Evolutionary conservation across 2,329 filamentous ascomycete genomes (phyloP).

Genomic region (Fusarium sp.): DNA sequence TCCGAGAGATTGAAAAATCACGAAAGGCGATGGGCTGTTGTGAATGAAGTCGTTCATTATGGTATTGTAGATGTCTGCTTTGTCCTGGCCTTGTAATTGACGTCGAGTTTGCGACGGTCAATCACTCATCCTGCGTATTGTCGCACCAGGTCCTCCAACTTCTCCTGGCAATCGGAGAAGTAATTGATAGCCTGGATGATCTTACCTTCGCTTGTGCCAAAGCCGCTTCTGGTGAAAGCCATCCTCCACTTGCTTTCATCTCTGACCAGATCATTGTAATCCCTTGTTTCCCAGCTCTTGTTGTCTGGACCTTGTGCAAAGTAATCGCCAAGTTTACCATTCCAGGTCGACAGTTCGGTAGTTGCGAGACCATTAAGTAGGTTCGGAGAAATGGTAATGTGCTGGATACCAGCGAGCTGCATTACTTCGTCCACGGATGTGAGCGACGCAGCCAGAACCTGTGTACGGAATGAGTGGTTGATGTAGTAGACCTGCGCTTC

Average conservation of each 20-base stretch:
- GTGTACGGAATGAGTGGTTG: constrained; percentile 54
- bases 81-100: not conserved
- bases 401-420: constrained; percentile 65
- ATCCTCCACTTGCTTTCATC: constrained; percentile 62
- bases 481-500: constrained; percentile 65
- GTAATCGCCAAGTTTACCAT: constrained; percentile 47
- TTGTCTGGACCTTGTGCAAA: constrained; percentile 48
- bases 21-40: not conserved
- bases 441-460: constrained; percentile 67
- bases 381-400: constrained; percentile 68
- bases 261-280: constrained; percentile 42
- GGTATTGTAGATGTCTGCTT: constrained; percentile 18
- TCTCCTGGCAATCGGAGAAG: constrained; percentile 66
- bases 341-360: constrained; percentile 49
- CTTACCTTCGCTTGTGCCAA: constrained; percentile 62
- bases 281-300: constrained; percentile 41
- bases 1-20: constrained; percentile 7
- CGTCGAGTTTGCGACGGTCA: not conserved
- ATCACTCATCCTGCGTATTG: constrained; percentile 37
- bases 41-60: constrained; percentile 22
- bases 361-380: constrained; percentile 61
- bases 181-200: constrained; percentile 67
- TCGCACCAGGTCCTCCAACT: constrained; percentile 57
- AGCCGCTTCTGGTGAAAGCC: constrained; percentile 60
- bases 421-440: constrained; percentile 69